Base-by-base conservation (phyloP, 306 rosid genomes). In the Casuarina glauca region DNA sequence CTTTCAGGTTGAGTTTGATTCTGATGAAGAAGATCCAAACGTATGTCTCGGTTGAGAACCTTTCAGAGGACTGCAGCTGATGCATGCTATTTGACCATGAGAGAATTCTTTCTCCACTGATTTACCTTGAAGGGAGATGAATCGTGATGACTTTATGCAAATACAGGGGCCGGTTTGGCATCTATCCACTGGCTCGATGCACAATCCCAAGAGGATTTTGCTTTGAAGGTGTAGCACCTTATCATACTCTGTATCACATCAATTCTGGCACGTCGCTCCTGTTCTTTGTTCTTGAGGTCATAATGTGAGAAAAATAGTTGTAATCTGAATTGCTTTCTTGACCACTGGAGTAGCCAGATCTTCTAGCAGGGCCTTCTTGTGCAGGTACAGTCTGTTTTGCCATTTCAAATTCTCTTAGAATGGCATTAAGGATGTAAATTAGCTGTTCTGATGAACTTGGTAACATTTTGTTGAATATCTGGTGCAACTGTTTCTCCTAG, bases 21-120 rank as follows among this genome's bases (percentile, higher is more conserved):
- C 84, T 49, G 83, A 84, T 62, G 85, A 85, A 76, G 87, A 81
- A 82, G 87, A 83, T 74, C 86, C 90, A 17, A 84, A 87, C 82
- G 73, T 72, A 42, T 82, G 81, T 74, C 83, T 87, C 51, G 75
- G 80, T 20, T 78, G 90, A 86, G 70, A 77, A 73, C 70, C 42
- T 69, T 73, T 69, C 73, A 55, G 68, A 62, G 63, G 79, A 68
- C 42, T 79, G 50, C 17, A 67, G 68, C 72, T 46, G 52, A 76
- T 61, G 17, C 70, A 79, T 51, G 48, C 48, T 67, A 74, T 35
- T 78, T 7, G 49, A 36, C 70, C 49, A 52, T 70, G 5, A 63
- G 69, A 17, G 8, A 16, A 46, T 74, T 54, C 48, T 52, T 9
- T 70, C 42, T 57, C 20, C 45, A 63, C 35, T 44, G 42, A 69